These are phyloP conservation scores for Cetradonia linearis DNA, from an alignment of 495 filamentous ascomycete species.

Conservation along the genomic window DNA sequence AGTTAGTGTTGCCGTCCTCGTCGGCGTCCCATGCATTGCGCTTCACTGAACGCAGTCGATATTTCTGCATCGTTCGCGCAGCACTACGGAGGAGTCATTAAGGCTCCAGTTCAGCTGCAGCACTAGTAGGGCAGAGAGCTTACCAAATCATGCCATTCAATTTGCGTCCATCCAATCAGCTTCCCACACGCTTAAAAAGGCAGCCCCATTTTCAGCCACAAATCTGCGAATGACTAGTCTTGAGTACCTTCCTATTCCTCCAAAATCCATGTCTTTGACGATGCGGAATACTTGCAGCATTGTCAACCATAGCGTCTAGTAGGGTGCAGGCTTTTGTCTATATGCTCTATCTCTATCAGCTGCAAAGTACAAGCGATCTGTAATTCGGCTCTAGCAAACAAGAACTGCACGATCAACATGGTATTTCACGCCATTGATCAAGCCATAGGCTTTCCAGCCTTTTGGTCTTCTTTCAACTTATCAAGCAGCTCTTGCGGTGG, in stretches of 20 bases:
- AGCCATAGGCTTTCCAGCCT: constrained; percentile 18
- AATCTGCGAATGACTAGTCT: background rate
- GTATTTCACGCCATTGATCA: background rate
- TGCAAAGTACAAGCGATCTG: background rate
- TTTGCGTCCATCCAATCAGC: background rate
- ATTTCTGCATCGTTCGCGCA: background rate
- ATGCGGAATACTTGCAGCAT: background rate
- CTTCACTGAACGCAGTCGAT: no score
- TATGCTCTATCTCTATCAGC: constrained; percentile 1
- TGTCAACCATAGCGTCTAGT: background rate
- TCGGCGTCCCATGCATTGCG: no score
- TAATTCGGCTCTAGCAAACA: background rate
- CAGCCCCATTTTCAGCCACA: background rate
- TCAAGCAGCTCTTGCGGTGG: constrained; percentile 77
- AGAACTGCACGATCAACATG: background rate
- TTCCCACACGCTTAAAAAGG: background rate
- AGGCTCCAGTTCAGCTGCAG: background rate
- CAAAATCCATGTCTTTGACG: background rate
- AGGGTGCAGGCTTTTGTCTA: background rate
- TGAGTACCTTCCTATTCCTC: background rate
- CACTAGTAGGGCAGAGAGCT: no score
- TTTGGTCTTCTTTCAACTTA: constrained; percentile 49
- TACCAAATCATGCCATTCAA: no score
- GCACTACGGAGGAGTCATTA: no score
- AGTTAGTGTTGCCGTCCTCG: background rate